A percentile compares a stretch with the other conserved stretches of the same genome.
Conservation (phyloP, 2,329 filamentous ascomycete species). For the Colletotrichum sp. region DNA sequence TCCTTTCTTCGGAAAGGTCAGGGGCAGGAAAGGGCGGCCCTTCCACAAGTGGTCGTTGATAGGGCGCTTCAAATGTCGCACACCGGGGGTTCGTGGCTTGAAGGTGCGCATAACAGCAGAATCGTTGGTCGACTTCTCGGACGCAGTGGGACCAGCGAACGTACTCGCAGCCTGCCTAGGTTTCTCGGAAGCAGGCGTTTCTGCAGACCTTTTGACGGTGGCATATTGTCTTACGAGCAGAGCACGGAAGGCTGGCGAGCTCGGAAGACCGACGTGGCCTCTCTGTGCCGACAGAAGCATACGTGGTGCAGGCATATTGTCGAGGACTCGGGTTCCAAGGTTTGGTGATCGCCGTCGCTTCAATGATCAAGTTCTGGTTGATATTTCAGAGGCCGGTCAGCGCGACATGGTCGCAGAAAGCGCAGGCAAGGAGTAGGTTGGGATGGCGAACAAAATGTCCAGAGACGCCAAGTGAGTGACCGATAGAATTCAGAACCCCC, state of each 20-base stretch:
- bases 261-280: not conserved
- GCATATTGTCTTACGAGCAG: slow-evolving; percentile 8
- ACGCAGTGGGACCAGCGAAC: slow-evolving; percentile 20
- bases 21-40: slow-evolving; percentile 78
- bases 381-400: slow-evolving; percentile 2
- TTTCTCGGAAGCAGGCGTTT: slow-evolving; percentile 12
- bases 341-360: not conserved
- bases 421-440: not conserved
- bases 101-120: slow-evolving; percentile 76
- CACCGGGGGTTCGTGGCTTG: slow-evolving; percentile 90
- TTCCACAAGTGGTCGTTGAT: slow-evolving; percentile 98
- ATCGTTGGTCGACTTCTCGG: slow-evolving; percentile 31
- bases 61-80: slow-evolving; percentile 88
- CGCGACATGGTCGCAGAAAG: not conserved
- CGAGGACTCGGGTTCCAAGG: not conserved
- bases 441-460: not conserved
- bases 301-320: not conserved
- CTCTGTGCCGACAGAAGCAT: slow-evolving; percentile 4
- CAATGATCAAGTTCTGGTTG: not conserved
- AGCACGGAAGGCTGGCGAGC: not conserved
- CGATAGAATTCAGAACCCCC: too few relatives aligned
- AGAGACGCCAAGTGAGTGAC: not conserved
- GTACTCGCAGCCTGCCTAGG: slow-evolving; percentile 23
- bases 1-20: slow-evolving; percentile 93
- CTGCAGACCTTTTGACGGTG: slow-evolving; percentile 2